phyloP scores from a whole-genome alignment of 108 stramenopile species.

The Cyclotella atomus region DNA sequence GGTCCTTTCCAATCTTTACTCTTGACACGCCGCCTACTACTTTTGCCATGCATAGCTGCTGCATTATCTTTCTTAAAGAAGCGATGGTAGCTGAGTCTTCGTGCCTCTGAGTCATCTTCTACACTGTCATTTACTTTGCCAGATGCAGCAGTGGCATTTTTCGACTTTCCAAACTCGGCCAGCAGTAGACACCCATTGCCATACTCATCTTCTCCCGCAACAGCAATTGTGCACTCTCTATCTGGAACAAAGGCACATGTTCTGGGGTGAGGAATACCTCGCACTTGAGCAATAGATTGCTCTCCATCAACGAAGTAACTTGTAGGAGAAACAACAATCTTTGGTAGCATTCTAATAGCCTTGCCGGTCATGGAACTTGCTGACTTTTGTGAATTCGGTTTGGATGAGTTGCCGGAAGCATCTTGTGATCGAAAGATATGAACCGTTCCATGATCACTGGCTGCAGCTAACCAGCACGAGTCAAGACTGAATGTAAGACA shows the following conservation, averaged over 20 bases:
- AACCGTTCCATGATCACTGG: slow-evolving; percentile 95
- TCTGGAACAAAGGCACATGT: slow-evolving; percentile 86
- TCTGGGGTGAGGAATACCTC: slow-evolving; percentile 79
- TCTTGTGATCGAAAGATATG: slow-evolving; percentile 87
- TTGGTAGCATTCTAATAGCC: slow-evolving; percentile 52
- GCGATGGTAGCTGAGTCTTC: slow-evolving; percentile 49
- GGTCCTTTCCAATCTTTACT: slow-evolving; percentile 52
- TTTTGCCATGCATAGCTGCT: slow-evolving; percentile 51
- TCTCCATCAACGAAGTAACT: slow-evolving; percentile 51
- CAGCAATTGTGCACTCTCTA: slow-evolving; percentile 68
- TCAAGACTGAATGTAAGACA: slow-evolving; percentile 90
- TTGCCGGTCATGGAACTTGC: slow-evolving; percentile 58
- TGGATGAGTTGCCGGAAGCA: slow-evolving; percentile 16
- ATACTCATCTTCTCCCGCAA: slow-evolving; percentile 83
- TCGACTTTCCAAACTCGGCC: slow-evolving; percentile 60
- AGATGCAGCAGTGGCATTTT: slow-evolving; percentile 1
- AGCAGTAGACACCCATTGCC: slow-evolving; percentile 86
- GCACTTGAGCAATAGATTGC: slow-evolving; percentile 76
- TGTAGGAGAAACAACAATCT: slow-evolving; percentile 37
- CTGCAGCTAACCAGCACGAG: slow-evolving; percentile 88
- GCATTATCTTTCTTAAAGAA: slow-evolving; percentile 55
- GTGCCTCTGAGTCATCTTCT: slow-evolving; percentile 35
- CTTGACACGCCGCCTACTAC: slow-evolving; percentile 53
- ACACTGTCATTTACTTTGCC: slow-evolving; percentile 2
- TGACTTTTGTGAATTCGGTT: slow-evolving; percentile 12